These are phyloP conservation scores for Cladophialophora bantiana DNA, from an alignment of 2,329 filamentous ascomycete genomes.

Conservation along the genomic window DNA sequence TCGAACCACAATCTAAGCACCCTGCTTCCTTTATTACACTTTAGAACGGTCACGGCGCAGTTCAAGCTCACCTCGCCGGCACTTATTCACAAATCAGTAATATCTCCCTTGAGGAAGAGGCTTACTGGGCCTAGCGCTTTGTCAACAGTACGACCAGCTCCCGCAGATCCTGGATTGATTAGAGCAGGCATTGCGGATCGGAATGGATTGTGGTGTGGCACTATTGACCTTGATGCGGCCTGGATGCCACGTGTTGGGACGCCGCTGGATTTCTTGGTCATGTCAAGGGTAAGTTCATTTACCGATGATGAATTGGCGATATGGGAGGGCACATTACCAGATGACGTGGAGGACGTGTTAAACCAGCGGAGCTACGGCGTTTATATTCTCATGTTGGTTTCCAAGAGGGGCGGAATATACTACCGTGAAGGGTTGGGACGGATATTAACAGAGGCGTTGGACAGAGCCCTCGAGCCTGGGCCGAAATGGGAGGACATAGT, in stretches of 20 bases:
- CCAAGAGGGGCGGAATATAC: conserved; percentile 35
- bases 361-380: conserved; percentile 36
- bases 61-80: conserved; percentile 37
- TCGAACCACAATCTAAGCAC: conserved; percentile 31
- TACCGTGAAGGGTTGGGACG: conserved; percentile 39
- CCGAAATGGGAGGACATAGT: conserved; percentile 40
- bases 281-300: conserved; percentile 39
- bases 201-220: conserved; percentile 40
- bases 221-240: conserved; percentile 38
- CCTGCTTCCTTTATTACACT: conserved; percentile 36
- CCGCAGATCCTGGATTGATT: conserved; percentile 40
- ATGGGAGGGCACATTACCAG: conserved; percentile 38
- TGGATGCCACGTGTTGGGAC: conserved; percentile 33
- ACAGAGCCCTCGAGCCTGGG: conserved; percentile 34
- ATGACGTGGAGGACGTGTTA: conserved; percentile 37
- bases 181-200: conserved; percentile 38
- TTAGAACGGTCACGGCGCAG: conserved; percentile 35
- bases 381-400: conserved; percentile 40
- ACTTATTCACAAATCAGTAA: conserved; percentile 38
- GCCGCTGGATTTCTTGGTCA: conserved; percentile 38
- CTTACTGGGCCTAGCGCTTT: conserved; percentile 40
- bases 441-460: conserved; percentile 35
- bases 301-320: conserved; percentile 38
- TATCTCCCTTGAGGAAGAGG: conserved; percentile 40
- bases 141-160: conserved; percentile 39